Base-by-base conservation (phyloP, 257 asterid genomes). In the Verbascum thapsus region DNA sequence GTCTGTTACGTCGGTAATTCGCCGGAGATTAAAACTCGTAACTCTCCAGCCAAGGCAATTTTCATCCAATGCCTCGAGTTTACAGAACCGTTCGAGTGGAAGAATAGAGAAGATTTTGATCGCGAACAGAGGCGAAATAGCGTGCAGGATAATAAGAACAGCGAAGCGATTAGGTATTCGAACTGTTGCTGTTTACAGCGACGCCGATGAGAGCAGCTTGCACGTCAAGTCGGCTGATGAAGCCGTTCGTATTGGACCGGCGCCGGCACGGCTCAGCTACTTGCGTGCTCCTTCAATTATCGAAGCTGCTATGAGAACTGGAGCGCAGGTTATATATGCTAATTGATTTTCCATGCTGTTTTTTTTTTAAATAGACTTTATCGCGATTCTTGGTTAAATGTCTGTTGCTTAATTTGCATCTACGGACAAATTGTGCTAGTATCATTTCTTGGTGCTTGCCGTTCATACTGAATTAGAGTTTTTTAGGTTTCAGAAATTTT, bases 41-140 rank as follows among this genome's bases (percentile, higher is more conserved):
- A 0, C 64, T 56, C n/a, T 50, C n/a, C 76, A 60, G 16, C 43
- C 18, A 13, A 70, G 81, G 39, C 58, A 58, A 2, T 76, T 85
- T 76, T 85, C 99, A 6, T 70, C 94, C 0, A 50, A 10, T 15
- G 50, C 85, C 47, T 73, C 83, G 38, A 75, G 43, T 32, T 53
- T 52, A 6, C 53, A 53, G 10, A 34, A 43, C 62, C 70, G 40
- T 3, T 39, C 63, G 0, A 72, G 45, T 64, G 72, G 62, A 16
- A 63, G 78, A 55, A 92, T 89, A 3, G 94, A 87, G 79, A 92
- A 92, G 84, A 82, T 94, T 42, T 49, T 94, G 15, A 82, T 94
- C 35, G 99, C 97, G 0, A 94, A 94, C 53, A 72, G 98, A 74
- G 98, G 98, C 55, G 98, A 92, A 82, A 92, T 92, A 40, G 97